These are phyloP conservation scores for Scutellaria galericulata DNA, from an alignment of 257 asterid species.

Conservation along the genomic window DNA sequence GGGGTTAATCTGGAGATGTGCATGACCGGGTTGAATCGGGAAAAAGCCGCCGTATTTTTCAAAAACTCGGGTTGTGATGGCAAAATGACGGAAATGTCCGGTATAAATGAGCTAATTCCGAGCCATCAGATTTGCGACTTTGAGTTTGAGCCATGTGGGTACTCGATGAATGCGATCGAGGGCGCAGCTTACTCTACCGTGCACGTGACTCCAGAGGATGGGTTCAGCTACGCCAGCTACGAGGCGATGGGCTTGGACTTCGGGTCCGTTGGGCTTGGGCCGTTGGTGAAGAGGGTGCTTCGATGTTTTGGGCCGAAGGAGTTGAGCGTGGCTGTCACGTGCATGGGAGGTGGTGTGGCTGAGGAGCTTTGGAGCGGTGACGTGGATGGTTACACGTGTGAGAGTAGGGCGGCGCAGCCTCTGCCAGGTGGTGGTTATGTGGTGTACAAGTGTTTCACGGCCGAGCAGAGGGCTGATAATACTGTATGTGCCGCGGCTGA, in stretches of 20 bases:
- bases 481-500: not conserved
- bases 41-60: conserved; percentile 46
- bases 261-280: conserved; percentile 32
- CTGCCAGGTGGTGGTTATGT: conserved; percentile 38
- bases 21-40: conserved; percentile 53
- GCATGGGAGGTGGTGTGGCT: conserved; percentile 24
- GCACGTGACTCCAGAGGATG: conserved; percentile 47
- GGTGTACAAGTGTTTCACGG: conserved; percentile 41
- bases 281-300: conserved; percentile 45
- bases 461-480: not conserved
- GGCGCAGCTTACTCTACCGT: conserved; percentile 51
- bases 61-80: not conserved
- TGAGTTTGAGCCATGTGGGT: conserved; percentile 62
- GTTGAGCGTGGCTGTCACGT: conserved; percentile 52
- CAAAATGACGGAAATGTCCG: conserved; percentile 47
- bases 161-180: conserved; percentile 58
- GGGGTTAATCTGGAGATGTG: conserved; percentile 47
- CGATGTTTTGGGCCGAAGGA: conserved; percentile 45
- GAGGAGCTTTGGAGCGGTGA: conserved; percentile 22
- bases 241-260: conserved; percentile 49
- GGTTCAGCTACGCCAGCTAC: conserved; percentile 64
- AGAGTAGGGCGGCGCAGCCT: conserved; percentile 34
- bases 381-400: conserved; percentile 49
- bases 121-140: conserved; percentile 46
- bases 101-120: conserved; percentile 41